These are phyloP conservation scores for Calophaca sinica DNA, from an alignment of 306 rosid genomes.

Conservation along the genomic window DNA sequence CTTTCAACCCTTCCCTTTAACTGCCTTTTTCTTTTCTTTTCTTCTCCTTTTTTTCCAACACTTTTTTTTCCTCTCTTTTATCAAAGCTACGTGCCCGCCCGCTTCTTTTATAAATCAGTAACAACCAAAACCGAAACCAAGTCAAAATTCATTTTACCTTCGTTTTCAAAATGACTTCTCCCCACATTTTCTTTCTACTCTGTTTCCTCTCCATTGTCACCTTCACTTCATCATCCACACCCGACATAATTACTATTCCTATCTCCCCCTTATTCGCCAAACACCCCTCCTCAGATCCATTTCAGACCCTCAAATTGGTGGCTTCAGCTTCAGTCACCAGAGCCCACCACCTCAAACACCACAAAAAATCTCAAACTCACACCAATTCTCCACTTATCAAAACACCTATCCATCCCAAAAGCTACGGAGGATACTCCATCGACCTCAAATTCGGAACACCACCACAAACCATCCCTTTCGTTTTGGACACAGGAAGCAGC, in stretches of 20 bases:
- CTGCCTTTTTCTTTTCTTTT: too few species aligned
- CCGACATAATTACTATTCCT: constrained; percentile 54
- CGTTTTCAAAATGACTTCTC: constrained; percentile 25
- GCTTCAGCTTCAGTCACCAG: constrained; percentile 63
- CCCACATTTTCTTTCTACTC: constrained; percentile 41
- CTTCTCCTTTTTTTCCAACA: too few species aligned
- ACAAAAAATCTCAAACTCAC: neutral
- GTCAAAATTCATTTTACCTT: neutral
- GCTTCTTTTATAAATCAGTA: constrained; percentile 1
- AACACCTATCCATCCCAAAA: constrained; percentile 52
- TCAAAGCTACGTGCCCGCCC: too few species aligned
- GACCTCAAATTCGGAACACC: constrained; percentile 77
- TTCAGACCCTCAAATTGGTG: constrained; percentile 50
- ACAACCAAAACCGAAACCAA: neutral
- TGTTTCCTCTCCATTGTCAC: constrained; percentile 41
- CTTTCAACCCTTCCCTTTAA: neutral
- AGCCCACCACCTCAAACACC: constrained; percentile 71
- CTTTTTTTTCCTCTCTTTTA: too few species aligned
- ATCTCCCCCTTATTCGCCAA: constrained; percentile 48
- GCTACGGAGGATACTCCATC: constrained; percentile 77
- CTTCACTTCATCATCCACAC: constrained; percentile 48
- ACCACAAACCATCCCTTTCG: constrained; percentile 59
- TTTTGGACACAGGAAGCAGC: constrained; percentile 82
- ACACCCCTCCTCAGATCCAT: constrained; percentile 56
- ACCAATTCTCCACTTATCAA: constrained; percentile 32